Percentiles rank a stretch among this genome's conserved stretches.
phyloP scores from a whole-genome alignment of 2,329 filamentous ascomycete genomes.

The Hypoxylon sp. region DNA sequence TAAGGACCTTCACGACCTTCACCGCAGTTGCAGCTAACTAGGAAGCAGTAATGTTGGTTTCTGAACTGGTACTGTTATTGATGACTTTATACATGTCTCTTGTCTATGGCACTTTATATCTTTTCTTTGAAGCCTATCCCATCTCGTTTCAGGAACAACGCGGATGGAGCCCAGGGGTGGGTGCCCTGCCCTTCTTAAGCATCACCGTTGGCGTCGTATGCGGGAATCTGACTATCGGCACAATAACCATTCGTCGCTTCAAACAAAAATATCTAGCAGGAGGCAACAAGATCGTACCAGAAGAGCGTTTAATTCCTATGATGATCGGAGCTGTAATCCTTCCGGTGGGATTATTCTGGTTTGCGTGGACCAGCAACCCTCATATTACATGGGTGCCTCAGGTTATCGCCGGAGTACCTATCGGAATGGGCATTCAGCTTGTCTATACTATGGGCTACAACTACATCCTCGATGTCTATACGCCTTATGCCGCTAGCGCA shows the following conservation, averaged over 20 bases:
- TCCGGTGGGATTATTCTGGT: conserved; percentile 15
- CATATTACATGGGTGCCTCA: conserved; percentile 18
- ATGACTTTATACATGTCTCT: not conserved
- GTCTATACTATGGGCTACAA: conserved; percentile 1
- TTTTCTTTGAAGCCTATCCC: conserved; percentile 17
- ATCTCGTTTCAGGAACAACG: conserved; percentile 1
- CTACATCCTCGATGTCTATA: not conserved
- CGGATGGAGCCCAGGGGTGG: conserved; percentile 4
- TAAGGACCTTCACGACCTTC: not conserved
- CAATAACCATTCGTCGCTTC: not conserved
- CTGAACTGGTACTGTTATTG: not conserved
- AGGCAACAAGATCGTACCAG: not conserved
- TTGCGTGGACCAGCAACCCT: conserved; percentile 21
- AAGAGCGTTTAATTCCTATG: conserved; percentile 10
- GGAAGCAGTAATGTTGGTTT: not conserved
- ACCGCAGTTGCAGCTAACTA: not conserved
- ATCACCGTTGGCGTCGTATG: conserved; percentile 11
- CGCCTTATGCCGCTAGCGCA: not conserved
- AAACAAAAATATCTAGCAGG: conserved; percentile 1
- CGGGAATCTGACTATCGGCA: not conserved
- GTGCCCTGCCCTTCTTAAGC: conserved; percentile 9
- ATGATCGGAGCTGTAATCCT: not conserved
- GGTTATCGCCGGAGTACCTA: conserved; percentile 1
- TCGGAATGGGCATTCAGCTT: conserved; percentile 3
- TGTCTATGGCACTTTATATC: conserved; percentile 14